Percentiles rank a stretch among this genome's conserved stretches.
phyloP scores from a whole-genome alignment of 2,329 filamentous ascomycete genomes.

The Chaetomium globosum region DNA sequence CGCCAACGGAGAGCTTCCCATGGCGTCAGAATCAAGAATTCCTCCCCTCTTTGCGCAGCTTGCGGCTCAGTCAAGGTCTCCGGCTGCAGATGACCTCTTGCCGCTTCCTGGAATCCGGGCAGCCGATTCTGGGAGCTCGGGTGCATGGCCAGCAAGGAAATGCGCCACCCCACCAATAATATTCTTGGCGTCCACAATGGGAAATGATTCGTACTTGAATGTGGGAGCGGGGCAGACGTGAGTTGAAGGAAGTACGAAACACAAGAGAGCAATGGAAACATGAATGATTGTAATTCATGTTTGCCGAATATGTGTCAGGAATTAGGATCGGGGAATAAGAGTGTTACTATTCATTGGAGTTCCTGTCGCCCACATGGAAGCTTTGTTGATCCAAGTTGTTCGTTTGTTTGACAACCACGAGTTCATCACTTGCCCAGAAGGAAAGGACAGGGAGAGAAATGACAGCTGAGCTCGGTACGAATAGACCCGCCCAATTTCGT shows the following conservation, averaged over 20 bases:
- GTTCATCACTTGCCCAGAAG: background rate
- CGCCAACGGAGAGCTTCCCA: background rate
- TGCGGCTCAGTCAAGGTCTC: background rate
- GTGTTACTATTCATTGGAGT: background rate
- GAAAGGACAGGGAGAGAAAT: background rate
- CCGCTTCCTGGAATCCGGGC: background rate
- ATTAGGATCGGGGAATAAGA: background rate
- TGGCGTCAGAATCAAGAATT: background rate
- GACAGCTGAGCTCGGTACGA: background rate
- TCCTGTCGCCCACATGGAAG: background rate
- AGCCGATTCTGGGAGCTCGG: background rate
- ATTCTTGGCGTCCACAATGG: background rate
- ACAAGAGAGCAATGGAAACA: background rate
- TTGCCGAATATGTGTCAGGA: background rate
- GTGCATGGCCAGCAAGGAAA: background rate
- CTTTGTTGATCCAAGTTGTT: background rate
- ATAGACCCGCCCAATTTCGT: background rate
- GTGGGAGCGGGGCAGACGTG: background rate
- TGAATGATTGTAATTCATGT: background rate
- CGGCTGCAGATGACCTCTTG: background rate
- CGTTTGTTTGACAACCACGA: no score
- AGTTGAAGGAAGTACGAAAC: background rate
- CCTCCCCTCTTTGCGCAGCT: background rate
- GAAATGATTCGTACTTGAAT: background rate
- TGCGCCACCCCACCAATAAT: slow-evolving; percentile 5